Conservation (phyloP, 2,329 filamentous ascomycete genomes). For the Arachnomyces sp. region DNA sequence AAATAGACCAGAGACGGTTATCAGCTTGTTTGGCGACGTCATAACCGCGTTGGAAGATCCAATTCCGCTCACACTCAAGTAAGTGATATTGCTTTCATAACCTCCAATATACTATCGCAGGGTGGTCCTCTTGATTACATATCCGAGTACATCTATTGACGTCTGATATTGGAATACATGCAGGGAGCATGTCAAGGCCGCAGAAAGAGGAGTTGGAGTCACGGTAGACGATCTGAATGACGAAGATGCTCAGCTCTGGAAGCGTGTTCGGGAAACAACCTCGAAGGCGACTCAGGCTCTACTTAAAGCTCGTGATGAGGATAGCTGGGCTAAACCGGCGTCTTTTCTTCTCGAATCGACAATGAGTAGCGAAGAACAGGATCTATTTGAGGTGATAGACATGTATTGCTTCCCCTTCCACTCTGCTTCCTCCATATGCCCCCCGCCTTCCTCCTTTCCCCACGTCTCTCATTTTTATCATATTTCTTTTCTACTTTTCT, state of each 20-base stretch:
- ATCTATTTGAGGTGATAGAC: background rate
- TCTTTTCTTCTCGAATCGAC: background rate
- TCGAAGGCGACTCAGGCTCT: background rate
- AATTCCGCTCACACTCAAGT: conserved; percentile 1
- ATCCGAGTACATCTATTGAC: too few species aligned
- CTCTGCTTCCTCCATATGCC: background rate
- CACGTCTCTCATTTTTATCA: background rate
- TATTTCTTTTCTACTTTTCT: background rate
- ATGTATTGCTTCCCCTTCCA: background rate
- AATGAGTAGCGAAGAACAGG: background rate
- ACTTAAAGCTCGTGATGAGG: background rate
- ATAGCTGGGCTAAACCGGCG: background rate
- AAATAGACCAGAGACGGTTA: too few species aligned
- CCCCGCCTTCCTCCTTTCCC: background rate
- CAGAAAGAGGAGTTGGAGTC: background rate
- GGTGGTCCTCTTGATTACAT: too few species aligned
- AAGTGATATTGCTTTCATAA: background rate
- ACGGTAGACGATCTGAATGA: background rate
- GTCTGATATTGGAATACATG: background rate
- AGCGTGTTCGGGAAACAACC: background rate
- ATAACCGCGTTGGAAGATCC: too few species aligned
- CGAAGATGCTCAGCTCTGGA: background rate
- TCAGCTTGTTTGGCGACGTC: too few species aligned
- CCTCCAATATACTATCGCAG: background rate
- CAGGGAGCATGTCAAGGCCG: background rate